A percentile compares a stretch with the other conserved stretches of the same genome.
Evolutionary conservation across 495 filamentous ascomycete species (phyloP).

Genomic region (Penicillium canariense): DNA sequence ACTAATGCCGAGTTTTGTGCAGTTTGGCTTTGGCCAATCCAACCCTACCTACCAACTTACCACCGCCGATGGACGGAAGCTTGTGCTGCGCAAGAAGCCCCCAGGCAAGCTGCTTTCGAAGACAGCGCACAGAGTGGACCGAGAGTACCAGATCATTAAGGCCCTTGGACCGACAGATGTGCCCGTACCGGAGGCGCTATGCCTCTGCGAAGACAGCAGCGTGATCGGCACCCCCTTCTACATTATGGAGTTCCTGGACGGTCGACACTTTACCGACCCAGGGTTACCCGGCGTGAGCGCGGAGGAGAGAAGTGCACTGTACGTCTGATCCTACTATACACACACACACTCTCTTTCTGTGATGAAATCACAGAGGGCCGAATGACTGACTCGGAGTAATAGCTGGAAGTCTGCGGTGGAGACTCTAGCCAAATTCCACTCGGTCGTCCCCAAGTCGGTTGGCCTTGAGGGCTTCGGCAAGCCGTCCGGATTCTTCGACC

Average conservation of each 20-base stretch:
- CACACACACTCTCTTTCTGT: neutral
- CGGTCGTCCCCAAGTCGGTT: conserved; percentile 62
- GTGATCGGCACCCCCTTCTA: conserved; percentile 93
- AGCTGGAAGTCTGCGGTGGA: conserved; percentile 81
- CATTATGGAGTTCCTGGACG: conserved; percentile 92
- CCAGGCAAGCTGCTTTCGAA: conserved; percentile 87
- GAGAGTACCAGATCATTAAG: conserved; percentile 87
- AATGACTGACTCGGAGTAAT: neutral
- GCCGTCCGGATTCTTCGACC: conserved; percentile 73
- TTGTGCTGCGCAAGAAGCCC: conserved; percentile 93
- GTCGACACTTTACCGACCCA: conserved; percentile 87
- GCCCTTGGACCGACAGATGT: conserved; percentile 78
- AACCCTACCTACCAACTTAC: conserved; percentile 95
- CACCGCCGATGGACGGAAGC: conserved; percentile 60
- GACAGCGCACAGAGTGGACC: conserved; percentile 93
- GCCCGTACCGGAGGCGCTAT: conserved; percentile 80
- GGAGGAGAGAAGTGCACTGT: conserved; percentile 66
- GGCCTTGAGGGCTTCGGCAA: conserved; percentile 73
- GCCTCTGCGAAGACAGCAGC: conserved; percentile 75
- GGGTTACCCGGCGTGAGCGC: conserved; percentile 70
- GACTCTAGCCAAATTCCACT: conserved; percentile 84
- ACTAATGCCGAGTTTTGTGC: neutral
- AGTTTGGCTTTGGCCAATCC: conserved; percentile 97
- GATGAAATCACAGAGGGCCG: neutral
- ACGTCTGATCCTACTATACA: conserved; percentile 10